Evolutionary conservation across 257 asterid species (phyloP), one percentile per base, ranked within the genome.

Genomic region (Linaria vulgaris): DNA sequence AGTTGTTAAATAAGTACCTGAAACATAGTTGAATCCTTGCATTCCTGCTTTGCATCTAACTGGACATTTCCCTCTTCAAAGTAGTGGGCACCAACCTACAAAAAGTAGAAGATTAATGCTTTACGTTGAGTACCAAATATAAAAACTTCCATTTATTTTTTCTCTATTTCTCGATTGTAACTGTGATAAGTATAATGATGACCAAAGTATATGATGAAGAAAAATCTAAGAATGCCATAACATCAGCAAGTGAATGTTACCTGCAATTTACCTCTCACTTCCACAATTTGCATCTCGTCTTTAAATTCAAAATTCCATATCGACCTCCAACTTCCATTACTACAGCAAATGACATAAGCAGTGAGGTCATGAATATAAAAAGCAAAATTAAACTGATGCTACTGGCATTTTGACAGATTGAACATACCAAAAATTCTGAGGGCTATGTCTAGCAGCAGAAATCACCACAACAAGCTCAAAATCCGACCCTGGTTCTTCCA

Each of bases 21-120:
- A 78, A 89, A 70, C 59, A 78, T 63, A 34, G 97, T 87, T 68
- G 97, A 80, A 81, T 92, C 97, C 73, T 81, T 79, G 85, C 91
- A 80, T 66, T 87, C 95, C 39, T 85, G 87, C 70, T 87, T 78
- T 44, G 97, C 88, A 60, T 89, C 96, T 75, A 92, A 80, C 83
- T 92, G 99, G 66, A 92, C 99, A 83, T 92, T 92, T 72, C 99
- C 97, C 82, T 92, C 99, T 83, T 89, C 97, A 73, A 92, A 92
- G 80, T 92, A 92, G 79, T 92, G 99, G 41, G 99, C 99, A 63
- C 87, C 97, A 19, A 89, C 99, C 97, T 92, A 75, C 44, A 68
- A 58, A 49, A 66, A 70, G 70, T 55, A 62, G 64, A 62, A 66
- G 43, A 21, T 55, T 46, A 34, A 23, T 47, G 59, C 52, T 41